Percentiles rank a stretch among this genome's conserved stretches.
Evolutionary conservation across 2,329 filamentous ascomycete species (phyloP).

Genomic region (Fusarium pseudonygamai): DNA sequence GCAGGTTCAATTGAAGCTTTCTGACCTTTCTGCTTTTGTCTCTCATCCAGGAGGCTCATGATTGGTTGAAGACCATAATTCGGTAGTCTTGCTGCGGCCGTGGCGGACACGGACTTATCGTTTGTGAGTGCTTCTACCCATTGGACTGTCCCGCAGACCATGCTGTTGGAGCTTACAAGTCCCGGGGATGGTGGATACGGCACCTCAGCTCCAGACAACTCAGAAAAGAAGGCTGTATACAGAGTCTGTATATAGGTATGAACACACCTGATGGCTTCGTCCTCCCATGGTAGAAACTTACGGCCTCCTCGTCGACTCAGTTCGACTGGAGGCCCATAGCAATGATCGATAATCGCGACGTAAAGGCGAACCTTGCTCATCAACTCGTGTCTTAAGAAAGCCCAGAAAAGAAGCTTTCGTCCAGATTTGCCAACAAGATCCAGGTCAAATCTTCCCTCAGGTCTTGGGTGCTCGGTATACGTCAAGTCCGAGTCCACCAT

Average conservation of each 20-base stretch:
- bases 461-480: neutral
- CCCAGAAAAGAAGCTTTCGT: neutral
- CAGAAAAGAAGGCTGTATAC: neutral
- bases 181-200: neutral
- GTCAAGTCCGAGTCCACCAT: rapidly evolving
- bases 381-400: neutral
- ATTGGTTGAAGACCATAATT: neutral
- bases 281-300: neutral
- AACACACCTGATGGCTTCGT: neutral
- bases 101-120: neutral
- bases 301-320: neutral
- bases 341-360: neutral
- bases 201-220: neutral
- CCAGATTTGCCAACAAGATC: neutral
- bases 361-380: neutral
- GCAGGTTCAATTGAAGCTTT: neutral
- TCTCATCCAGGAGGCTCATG: neutral
- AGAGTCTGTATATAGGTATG: neutral
- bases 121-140: neutral
- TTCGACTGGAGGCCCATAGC: neutral
- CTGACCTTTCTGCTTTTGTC: neutral
- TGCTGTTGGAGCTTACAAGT: neutral
- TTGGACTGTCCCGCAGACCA: neutral
- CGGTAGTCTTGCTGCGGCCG: neutral
- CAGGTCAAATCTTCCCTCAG: neutral